Percentiles rank a stretch among this genome's conserved stretches.
Conservation (phyloP, 225 moss, liverwort and hornwort species). For the Anthoceros angustus region DNA sequence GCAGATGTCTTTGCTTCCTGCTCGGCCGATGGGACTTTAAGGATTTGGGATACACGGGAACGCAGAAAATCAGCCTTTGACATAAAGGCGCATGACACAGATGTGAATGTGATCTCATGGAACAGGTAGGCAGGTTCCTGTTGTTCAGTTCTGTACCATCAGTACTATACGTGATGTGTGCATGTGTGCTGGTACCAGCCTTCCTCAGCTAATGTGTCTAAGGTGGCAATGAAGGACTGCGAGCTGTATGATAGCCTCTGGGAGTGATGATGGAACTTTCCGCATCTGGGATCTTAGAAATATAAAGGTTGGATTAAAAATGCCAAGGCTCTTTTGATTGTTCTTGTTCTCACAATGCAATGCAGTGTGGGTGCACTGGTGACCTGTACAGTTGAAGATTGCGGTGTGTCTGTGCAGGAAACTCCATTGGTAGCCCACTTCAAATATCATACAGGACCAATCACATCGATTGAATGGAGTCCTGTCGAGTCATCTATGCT, state of each 20-base stretch:
- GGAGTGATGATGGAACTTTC: slow-evolving; percentile 94
- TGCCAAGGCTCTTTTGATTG: not conserved
- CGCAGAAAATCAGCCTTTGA: slow-evolving; percentile 58
- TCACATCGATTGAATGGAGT: slow-evolving; percentile 96
- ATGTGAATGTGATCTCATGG: slow-evolving; percentile 93
- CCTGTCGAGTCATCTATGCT: slow-evolving; percentile 73
- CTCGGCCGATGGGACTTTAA: slow-evolving; percentile 76
- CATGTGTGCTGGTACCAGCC: too few species aligned
- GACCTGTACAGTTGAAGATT: not conserved
- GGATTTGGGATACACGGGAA: slow-evolving; percentile 79
- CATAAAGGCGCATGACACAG: slow-evolving; percentile 72
- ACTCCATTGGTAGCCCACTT: slow-evolving; percentile 83
- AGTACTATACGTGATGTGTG: not conserved
- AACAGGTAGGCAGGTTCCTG: slow-evolving; percentile 38
- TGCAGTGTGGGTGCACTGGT: not conserved
- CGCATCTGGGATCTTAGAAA: slow-evolving; percentile 90
- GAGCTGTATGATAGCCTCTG: slow-evolving; percentile 93
- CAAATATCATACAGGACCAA: slow-evolving; percentile 67
- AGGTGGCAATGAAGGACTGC: slow-evolving; percentile 38
- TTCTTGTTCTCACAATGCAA: slow-evolving; percentile 7
- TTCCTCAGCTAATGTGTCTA: too few species aligned
- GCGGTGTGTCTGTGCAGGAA: slow-evolving; percentile 5
- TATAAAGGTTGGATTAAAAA: slow-evolving; percentile 35
- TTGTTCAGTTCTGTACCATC: not conserved
- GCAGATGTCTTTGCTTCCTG: slow-evolving; percentile 92